Percentiles rank a stretch among this genome's conserved stretches.
Conservation (phyloP, 164 flowering plant genomes). For the Litsea cubeba region DNA sequence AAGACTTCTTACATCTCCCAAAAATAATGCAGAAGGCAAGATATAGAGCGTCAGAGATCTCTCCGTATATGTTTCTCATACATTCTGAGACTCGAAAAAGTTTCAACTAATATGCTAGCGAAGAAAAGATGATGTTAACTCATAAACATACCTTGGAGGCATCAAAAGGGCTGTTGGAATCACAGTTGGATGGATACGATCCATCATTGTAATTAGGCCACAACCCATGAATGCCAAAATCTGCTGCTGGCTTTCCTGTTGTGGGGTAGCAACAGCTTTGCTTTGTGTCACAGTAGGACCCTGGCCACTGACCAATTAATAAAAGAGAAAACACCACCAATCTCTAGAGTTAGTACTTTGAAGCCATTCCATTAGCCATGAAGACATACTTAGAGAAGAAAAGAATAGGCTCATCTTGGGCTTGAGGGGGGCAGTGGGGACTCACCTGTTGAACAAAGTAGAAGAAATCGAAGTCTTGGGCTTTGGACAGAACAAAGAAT, state of each 20-base stretch:
- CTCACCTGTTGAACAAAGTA: slow-evolving; percentile 47
- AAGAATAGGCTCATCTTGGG: background rate
- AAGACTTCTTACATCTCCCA: too few species aligned
- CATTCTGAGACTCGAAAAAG: too few species aligned
- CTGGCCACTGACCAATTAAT: slow-evolving; percentile 36
- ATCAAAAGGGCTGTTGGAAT: slow-evolving; percentile 23
- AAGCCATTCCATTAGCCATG: background rate
- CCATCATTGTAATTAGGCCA: slow-evolving; percentile 51
- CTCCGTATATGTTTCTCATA: too few species aligned
- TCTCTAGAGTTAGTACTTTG: background rate
- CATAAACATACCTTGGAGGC: slow-evolving; percentile 15
- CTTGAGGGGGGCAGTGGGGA: background rate
- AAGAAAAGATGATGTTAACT: background rate
- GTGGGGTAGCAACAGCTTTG: slow-evolving; percentile 37
- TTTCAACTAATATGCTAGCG: too few species aligned
- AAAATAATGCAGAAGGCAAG: too few species aligned
- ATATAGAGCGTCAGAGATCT: too few species aligned
- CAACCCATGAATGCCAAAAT: slow-evolving; percentile 45
- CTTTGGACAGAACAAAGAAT: slow-evolving; percentile 12
- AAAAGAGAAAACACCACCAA: background rate
- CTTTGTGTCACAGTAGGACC: slow-evolving; percentile 33
- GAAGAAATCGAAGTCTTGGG: slow-evolving; percentile 64
- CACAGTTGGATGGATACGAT: slow-evolving; percentile 40
- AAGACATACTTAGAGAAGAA: background rate
- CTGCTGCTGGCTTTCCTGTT: slow-evolving; percentile 40